phyloP scores from a whole-genome alignment of 257 asterid species.

The Nemophila menziesii region DNA sequence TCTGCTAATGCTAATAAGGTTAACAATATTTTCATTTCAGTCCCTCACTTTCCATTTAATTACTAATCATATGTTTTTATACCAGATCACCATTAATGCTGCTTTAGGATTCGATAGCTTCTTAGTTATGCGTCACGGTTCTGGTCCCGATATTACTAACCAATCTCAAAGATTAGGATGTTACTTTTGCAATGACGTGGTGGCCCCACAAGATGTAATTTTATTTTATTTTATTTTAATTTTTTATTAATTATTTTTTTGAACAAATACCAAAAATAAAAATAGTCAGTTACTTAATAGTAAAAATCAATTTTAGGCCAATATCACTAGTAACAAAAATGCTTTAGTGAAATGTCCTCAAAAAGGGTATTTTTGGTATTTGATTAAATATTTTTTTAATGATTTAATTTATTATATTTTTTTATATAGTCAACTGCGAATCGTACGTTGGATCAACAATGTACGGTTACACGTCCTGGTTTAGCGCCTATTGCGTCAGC shows the following conservation, averaged over 20 bases:
- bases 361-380: background rate
- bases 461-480: constrained; percentile 98
- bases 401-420: constrained; percentile 5
- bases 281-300: too few species aligned
- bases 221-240: too few species aligned
- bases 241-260: too few species aligned
- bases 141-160: constrained; percentile 45
- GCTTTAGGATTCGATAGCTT: constrained; percentile 96
- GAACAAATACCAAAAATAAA: too few species aligned
- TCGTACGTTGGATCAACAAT: constrained; percentile 95
- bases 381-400: background rate
- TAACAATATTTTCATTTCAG: constrained; percentile 2
- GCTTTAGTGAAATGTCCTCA: too few species aligned
- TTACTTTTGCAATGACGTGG: constrained; percentile 92
- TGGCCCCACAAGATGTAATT: constrained; percentile 88
- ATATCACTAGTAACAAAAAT: too few species aligned
- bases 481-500: constrained; percentile 97
- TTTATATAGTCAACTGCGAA: constrained; percentile 70
- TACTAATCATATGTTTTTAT: constrained; percentile 7
- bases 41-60: constrained; percentile 1
- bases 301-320: too few species aligned
- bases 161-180: constrained; percentile 64
- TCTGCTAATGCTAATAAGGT: constrained; percentile 87
- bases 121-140: constrained; percentile 97
- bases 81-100: constrained; percentile 72